Conservation (phyloP, 2,329 filamentous ascomycete genomes). For the Blastomyces parvus region DNA sequence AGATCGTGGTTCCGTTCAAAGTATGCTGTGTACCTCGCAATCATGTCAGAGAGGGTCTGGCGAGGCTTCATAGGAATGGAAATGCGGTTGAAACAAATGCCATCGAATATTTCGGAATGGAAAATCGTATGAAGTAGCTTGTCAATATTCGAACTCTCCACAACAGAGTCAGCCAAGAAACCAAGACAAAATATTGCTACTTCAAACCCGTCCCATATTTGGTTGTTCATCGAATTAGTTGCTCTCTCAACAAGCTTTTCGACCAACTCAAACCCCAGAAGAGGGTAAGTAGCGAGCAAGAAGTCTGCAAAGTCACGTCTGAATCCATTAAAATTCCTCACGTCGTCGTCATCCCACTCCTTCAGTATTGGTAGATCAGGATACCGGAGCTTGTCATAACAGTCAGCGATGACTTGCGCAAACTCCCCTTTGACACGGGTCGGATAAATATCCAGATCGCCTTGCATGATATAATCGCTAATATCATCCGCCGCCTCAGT, state of each 20-base stretch:
- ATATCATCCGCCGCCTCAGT: conserved; percentile 33
- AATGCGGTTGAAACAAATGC: conserved; percentile 25
- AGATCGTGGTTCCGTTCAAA: conserved; percentile 35
- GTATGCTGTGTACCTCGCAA: conserved; percentile 37
- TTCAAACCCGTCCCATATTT: conserved; percentile 37
- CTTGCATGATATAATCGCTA: conserved; percentile 24
- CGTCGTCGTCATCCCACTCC: conserved; percentile 36
- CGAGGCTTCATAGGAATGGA: conserved; percentile 31
- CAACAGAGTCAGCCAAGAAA: conserved; percentile 37
- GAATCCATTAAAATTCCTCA: conserved; percentile 35
- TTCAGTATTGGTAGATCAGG: conserved; percentile 26
- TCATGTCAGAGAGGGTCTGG: conserved; percentile 35
- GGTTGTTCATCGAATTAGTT: conserved; percentile 23
- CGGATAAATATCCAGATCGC: conserved; percentile 22
- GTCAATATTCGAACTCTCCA: conserved; percentile 36
- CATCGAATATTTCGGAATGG: conserved; percentile 28
- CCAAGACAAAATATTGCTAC: conserved; percentile 37
- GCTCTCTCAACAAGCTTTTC: conserved; percentile 34
- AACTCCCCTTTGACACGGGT: conserved; percentile 30
- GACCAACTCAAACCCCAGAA: conserved; percentile 35
- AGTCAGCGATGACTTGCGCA: conserved; percentile 32
- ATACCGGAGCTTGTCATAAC: conserved; percentile 36
- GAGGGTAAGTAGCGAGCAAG: conserved; percentile 35
- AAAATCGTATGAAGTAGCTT: conserved; percentile 35
- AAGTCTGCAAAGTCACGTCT: conserved; percentile 40